Conservation (phyloP, 2,329 filamentous ascomycete genomes). For the Ploettnerulaceae sp. region DNA sequence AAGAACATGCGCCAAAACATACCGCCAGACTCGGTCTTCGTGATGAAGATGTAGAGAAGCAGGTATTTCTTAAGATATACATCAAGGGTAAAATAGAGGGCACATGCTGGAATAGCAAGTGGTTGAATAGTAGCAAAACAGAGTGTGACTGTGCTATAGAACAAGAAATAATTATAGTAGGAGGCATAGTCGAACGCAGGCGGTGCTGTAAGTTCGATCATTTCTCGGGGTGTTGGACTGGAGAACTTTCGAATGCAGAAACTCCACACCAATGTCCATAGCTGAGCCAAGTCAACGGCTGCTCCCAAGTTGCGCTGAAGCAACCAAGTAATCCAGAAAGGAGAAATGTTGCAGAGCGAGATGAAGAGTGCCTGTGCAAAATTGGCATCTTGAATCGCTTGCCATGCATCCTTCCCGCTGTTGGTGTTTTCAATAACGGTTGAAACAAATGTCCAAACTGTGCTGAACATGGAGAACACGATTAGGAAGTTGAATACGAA, state of each 20-base stretch:
- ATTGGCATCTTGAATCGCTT: constrained; percentile 60
- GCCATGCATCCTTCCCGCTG: constrained; percentile 57
- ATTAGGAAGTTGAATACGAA: constrained; percentile 97
- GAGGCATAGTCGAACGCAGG: constrained; percentile 90
- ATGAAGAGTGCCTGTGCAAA: constrained; percentile 61
- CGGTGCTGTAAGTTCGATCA: constrained; percentile 90
- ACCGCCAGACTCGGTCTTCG: constrained; percentile 93
- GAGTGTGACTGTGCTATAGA: constrained; percentile 84
- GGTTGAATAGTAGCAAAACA: constrained; percentile 84
- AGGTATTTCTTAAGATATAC: constrained; percentile 92
- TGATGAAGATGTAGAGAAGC: constrained; percentile 89
- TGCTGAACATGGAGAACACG: constrained; percentile 88
- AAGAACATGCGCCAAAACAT: constrained; percentile 87
- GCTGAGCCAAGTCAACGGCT: constrained; percentile 86
- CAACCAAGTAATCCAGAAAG: constrained; percentile 93
- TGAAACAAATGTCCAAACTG: constrained; percentile 69
- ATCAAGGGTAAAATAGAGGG: constrained; percentile 85
- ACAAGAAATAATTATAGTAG: constrained; percentile 98
- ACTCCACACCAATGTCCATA: constrained; percentile 77
- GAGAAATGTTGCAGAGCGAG: constrained; percentile 75
- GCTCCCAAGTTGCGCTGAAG: constrained; percentile 90
- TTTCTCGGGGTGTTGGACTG: constrained; percentile 80
- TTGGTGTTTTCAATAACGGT: constrained; percentile 56
- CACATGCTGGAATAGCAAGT: constrained; percentile 77
- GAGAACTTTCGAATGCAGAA: constrained; percentile 82